phyloP scores from a whole-genome alignment of 352 stramenopile species.

The Globisporangium solare region DNA sequence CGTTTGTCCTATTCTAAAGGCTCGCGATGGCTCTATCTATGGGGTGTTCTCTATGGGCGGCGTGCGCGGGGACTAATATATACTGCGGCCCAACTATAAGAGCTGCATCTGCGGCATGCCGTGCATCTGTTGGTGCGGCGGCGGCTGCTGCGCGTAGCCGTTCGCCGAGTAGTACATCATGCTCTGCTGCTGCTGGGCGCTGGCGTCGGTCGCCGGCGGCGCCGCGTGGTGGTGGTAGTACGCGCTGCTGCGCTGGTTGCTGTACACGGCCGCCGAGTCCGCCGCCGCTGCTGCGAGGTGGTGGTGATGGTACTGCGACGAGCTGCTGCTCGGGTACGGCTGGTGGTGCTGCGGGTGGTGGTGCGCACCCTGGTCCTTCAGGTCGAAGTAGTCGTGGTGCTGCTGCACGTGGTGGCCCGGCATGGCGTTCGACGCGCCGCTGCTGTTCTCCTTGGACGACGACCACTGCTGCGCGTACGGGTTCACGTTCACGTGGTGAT shows the following conservation, averaged over 20 bases:
- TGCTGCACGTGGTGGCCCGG: slow-evolving; percentile 25
- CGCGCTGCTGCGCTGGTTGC: slow-evolving; percentile 41
- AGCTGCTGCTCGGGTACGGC: slow-evolving; percentile 29
- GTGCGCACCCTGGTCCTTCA: slow-evolving; percentile 47
- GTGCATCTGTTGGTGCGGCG: slow-evolving; percentile 58
- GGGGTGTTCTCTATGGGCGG: slow-evolving; percentile 13
- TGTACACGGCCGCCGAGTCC: slow-evolving; percentile 58
- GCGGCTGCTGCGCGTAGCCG: slow-evolving; percentile 28
- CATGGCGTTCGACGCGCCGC: slow-evolving; percentile 12
- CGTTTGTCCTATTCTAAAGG: not conserved
- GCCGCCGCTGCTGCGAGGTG: slow-evolving; percentile 50
- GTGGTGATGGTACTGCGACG: slow-evolving; percentile 63
- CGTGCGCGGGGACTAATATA: slow-evolving; percentile 13
- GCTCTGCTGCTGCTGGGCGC: slow-evolving; percentile 20
- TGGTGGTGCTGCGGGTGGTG: slow-evolving; percentile 48
- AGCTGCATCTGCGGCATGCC: slow-evolving; percentile 71
- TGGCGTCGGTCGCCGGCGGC: slow-evolving; percentile 19
- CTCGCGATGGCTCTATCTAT: not conserved
- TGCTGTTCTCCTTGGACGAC: slow-evolving; percentile 39
- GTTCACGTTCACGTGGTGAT: slow-evolving; percentile 25
- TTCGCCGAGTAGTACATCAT: slow-evolving; percentile 79
- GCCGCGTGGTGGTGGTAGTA: slow-evolving; percentile 45
- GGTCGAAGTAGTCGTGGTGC: slow-evolving; percentile 66
- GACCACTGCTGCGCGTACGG: slow-evolving; percentile 54
- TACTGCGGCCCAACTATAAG: slow-evolving; percentile 44